Evolutionary conservation across 371 early-diverging fungal genomes (phyloP), one percentile per base, ranked within the genome.

Genomic region (Zychaea mexicana): DNA sequence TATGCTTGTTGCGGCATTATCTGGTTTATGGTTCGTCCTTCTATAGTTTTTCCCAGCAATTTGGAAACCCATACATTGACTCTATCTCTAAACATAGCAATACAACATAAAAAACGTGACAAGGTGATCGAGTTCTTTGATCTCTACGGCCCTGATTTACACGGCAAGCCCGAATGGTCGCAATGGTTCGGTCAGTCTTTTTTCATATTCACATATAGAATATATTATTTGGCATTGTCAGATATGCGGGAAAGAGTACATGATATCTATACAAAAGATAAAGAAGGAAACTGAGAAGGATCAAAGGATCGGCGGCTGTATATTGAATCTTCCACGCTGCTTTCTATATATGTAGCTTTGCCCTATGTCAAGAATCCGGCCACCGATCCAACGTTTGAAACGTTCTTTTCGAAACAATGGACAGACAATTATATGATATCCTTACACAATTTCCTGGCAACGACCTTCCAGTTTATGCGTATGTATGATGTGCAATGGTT

Each of bases 391-490:
- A 78, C 80, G 31, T 89, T 85, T 68, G 87, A 86, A 71, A 71
- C 82, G 0, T 89, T 81, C 61, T 89, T 89, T 64, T 77, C 89
- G 5, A 85, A 85, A 62, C 82, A 85, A 49, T 89, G 89, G 89
- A 73, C 85, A 6, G 89, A 87, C 49, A 86, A 82, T 21, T 89
- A 88, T 33, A 85, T 81, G 9, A 75, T 84, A 12, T 89, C 89
- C 1, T 66, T 89, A 19, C 79, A 86, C 62, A 89, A 89, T 72
- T 87, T 89, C 65, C 59, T 89, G n/a, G 84, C 85, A 53, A 84
- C 87, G 2, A 87, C 86, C 13, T 87, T 89, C 66, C 86, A 85
- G 61, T 81, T 87, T 59, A 87, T 89, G 87, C 88, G 89, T 84
- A 83, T 72, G 84, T 72, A 24, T 19, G 49, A 19, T 56, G 13